Evolutionary conservation across 441 rosid genomes (phyloP).

Genomic region (Pelargonium myrrhifolium): DNA sequence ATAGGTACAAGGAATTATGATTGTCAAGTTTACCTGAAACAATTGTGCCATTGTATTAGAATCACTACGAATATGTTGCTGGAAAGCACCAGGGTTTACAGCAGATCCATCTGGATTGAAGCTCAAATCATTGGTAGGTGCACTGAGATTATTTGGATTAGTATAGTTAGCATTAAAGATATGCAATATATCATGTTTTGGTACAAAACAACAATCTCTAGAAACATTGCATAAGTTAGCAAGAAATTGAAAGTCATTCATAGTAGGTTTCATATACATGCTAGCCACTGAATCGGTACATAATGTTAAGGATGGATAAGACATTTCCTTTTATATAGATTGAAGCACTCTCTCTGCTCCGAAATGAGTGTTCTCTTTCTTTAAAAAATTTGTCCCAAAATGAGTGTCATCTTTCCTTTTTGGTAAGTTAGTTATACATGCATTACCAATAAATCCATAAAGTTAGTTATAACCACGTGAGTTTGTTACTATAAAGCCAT

Average conservation of each 20-base stretch:
- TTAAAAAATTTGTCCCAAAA: no score
- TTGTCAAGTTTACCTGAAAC: slow-evolving; percentile 47
- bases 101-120: slow-evolving; percentile 88
- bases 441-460: not conserved
- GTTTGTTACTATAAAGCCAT: no score
- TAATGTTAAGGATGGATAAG: not conserved
- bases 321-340: no score
- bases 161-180: slow-evolving; percentile 10
- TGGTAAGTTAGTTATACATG: not conserved
- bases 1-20: not conserved
- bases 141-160: slow-evolving; percentile 35
- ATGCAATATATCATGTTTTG: not conserved
- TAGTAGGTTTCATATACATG: not conserved
- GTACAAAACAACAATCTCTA: slow-evolving; percentile 3
- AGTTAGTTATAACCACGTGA: no score
- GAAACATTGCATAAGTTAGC: not conserved
- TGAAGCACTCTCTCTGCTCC: no score
- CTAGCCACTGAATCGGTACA: not conserved
- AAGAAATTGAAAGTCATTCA: not conserved
- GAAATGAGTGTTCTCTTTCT: no score
- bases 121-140: slow-evolving; percentile 40
- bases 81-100: slow-evolving; percentile 76
- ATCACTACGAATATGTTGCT: slow-evolving; percentile 64
- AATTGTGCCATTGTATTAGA: slow-evolving; percentile 69
- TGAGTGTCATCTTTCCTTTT: no score